phyloP scores from a whole-genome alignment of 768 basidiomycete species.

The Podaxis carcinomalis region DNA sequence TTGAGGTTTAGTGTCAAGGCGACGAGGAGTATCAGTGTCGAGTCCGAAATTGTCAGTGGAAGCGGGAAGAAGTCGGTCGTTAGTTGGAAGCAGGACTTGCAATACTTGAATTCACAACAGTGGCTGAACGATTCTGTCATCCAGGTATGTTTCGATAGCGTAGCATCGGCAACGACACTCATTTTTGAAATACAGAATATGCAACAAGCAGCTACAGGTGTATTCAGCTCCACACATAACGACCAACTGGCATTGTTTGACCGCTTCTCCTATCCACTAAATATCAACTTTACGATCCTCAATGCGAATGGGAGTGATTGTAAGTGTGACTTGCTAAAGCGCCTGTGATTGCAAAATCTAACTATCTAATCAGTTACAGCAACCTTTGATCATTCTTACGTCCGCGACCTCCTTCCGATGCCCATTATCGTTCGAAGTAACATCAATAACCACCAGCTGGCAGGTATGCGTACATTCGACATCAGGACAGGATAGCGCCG shows the following conservation, averaged over 20 bases:
- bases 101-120: conserved; percentile 59
- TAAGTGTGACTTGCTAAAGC: conserved; percentile 19
- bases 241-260: conserved; percentile 34
- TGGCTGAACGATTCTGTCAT: conserved; percentile 44
- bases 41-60: conserved; percentile 56
- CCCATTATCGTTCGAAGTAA: conserved; percentile 57
- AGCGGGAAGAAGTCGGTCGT: conserved; percentile 55
- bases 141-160: conserved; percentile 25
- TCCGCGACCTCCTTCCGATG: conserved; percentile 50
- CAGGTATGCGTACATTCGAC: conserved; percentile 35
- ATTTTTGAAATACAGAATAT: conserved; percentile 27
- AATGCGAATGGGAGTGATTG: conserved; percentile 31
- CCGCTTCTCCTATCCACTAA: conserved; percentile 40
- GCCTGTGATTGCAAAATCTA: neutral
- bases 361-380: conserved; percentile 36
- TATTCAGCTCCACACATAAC: conserved; percentile 36
- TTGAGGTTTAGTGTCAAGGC: conserved; percentile 63
- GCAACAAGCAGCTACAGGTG: conserved; percentile 35
- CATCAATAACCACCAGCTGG: conserved; percentile 54
- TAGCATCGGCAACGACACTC: neutral
- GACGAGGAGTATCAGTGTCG: conserved; percentile 51
- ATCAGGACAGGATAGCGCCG: neutral
- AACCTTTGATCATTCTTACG: conserved; percentile 65
- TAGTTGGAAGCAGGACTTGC: conserved; percentile 55
- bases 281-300: conserved; percentile 37